phyloP scores from a whole-genome alignment of 2,329 filamentous ascomycete species.

The Diaporthe citriasiana region DNA sequence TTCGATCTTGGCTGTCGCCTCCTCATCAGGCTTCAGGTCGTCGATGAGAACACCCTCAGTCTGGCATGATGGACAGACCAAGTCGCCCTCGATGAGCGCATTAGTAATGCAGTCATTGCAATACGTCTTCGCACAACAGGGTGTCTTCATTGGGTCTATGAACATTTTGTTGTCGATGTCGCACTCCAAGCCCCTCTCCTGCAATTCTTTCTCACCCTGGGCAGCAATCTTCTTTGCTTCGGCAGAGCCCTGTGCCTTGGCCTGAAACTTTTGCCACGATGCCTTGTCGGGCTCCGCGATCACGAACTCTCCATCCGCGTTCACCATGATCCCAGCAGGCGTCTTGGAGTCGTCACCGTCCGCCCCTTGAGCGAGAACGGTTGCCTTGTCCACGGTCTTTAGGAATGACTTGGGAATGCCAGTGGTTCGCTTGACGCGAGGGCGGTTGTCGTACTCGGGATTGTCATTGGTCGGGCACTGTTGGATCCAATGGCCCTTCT shows the following conservation, averaged over 20 bases:
- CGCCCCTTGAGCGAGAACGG: conserved; percentile 79
- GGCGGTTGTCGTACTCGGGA: conserved; percentile 93
- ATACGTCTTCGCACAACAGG: conserved; percentile 98
- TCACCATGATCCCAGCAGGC: conserved; percentile 94
- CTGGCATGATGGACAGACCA: conserved; percentile 93
- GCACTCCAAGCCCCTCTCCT: conserved; percentile 91
- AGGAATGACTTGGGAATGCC: conserved; percentile 96
- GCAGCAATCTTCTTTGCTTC: conserved; percentile 84
- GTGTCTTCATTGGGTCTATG: conserved; percentile 98
- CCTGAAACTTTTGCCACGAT: conserved; percentile 97
- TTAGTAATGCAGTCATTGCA: conserved; percentile 99
- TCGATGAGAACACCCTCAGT: conserved; percentile 93
- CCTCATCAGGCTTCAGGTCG: conserved; percentile 87
- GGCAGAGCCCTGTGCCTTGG: conserved; percentile 89
- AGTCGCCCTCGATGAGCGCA: conserved; percentile 97
- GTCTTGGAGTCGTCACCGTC: conserved; percentile 85
- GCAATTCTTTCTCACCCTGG: conserved; percentile 86
- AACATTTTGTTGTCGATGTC: conserved; percentile 98
- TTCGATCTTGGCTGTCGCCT: conserved; percentile 83
- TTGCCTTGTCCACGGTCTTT: conserved; percentile 94
- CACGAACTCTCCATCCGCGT: conserved; percentile 97
- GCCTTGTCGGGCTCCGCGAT: conserved; percentile 96
- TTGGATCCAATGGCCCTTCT: conserved; percentile 99
- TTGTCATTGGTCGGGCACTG: conserved; percentile 98
- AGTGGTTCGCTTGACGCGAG: conserved; percentile 94